Evolutionary conservation across 176 grass and related monocot species (phyloP).

Genomic region (Aegilops speltoides): DNA sequence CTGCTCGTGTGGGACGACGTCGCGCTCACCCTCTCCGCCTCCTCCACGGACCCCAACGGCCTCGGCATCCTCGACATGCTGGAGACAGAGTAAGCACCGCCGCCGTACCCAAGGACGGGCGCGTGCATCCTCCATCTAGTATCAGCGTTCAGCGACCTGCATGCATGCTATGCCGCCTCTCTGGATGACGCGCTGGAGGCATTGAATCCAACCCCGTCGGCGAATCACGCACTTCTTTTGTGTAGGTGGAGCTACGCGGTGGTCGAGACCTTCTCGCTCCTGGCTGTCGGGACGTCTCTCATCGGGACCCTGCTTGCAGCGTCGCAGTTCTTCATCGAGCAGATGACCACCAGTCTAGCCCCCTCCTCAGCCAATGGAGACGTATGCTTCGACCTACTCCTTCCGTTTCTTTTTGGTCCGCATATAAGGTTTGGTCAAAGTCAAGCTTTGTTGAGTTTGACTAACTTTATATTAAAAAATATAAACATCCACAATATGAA

Average conservation of each 20-base stretch:
- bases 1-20: slow-evolving; percentile 82
- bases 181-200: background rate
- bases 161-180: background rate
- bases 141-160: background rate
- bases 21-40: slow-evolving; percentile 53
- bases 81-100: slow-evolving; percentile 51
- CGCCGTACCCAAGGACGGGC: background rate
- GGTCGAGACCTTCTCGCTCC: slow-evolving; percentile 73
- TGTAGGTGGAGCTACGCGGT: slow-evolving; percentile 58
- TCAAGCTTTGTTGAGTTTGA: too few species aligned
- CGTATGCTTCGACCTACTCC: too few species aligned
- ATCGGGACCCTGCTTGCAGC: slow-evolving; percentile 75
- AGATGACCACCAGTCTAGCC: slow-evolving; percentile 42
- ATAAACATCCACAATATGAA: too few species aligned
- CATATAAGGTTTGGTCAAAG: too few species aligned
- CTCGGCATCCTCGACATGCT: slow-evolving; percentile 56
- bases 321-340: slow-evolving; percentile 85
- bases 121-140: background rate
- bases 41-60: slow-evolving; percentile 39
- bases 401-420: too few species aligned
- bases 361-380: background rate
- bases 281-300: slow-evolving; percentile 73
- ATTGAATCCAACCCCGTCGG: background rate
- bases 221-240: background rate
- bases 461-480: too few species aligned